phyloP scores from a whole-genome alignment of 2,329 filamentous ascomycete species.

The Neurospora sp. region DNA sequence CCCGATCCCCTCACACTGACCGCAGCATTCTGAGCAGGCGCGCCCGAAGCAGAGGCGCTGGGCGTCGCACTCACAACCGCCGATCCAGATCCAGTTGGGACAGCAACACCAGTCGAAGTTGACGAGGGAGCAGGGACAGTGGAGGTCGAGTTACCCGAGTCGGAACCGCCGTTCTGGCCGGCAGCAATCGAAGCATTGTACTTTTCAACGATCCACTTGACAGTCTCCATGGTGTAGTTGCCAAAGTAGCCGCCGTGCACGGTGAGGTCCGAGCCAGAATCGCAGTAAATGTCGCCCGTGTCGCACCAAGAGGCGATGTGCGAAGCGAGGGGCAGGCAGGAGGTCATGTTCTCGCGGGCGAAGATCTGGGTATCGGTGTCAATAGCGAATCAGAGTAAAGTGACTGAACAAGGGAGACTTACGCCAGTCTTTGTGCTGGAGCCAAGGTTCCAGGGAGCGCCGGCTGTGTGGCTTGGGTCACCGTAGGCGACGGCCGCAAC shows the following conservation, averaged over 20 bases:
- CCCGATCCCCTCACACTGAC: neutral
- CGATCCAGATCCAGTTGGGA: neutral
- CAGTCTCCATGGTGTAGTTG: constrained; percentile 15
- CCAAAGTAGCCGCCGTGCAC: constrained; percentile 18
- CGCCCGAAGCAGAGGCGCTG: neutral
- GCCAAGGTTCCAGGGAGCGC: constrained; percentile 13
- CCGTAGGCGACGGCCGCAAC: constrained; percentile 17
- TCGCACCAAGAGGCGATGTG: constrained; percentile 20
- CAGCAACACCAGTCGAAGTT: neutral
- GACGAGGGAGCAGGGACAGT: neutral
- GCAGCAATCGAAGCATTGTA: constrained; percentile 7
- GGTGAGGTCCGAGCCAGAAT: constrained; percentile 10
- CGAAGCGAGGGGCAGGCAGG: constrained; percentile 14
- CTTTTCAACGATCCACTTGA: constrained; percentile 15
- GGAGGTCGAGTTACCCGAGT: neutral
- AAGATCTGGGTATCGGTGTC: constrained; percentile 13
- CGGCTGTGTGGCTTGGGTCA: constrained; percentile 14
- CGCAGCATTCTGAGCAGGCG: neutral
- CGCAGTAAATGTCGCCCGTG: constrained; percentile 19
- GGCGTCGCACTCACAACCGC: neutral
- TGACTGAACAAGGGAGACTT: constrained; percentile 1
- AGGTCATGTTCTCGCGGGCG: constrained; percentile 11
- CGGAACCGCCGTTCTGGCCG: neutral
- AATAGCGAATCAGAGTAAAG: neutral
- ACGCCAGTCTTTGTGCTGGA: constrained; percentile 16